A percentile compares a stretch with the other conserved stretches of the same genome.
Evolutionary conservation across 2,329 filamentous ascomycete species (phyloP).

Genomic region (Diplodia intermedia): DNA sequence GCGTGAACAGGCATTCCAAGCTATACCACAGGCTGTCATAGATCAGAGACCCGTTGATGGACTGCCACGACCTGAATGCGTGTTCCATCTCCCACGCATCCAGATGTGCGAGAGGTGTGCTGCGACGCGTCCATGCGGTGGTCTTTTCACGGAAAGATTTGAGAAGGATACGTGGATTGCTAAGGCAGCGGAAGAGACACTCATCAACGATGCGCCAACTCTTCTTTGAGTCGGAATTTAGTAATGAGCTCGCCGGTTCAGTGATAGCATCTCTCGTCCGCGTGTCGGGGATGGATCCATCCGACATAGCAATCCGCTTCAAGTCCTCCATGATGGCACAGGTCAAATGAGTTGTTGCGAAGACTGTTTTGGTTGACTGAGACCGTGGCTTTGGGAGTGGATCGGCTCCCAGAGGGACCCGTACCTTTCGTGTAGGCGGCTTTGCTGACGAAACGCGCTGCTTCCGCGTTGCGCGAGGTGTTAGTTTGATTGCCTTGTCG

Average conservation of each 20-base stretch:
- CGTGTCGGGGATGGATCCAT: conserved; percentile 23
- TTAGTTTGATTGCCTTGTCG: not conserved
- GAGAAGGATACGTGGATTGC: conserved; percentile 21
- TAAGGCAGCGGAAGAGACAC: conserved; percentile 22
- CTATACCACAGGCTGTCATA: conserved; percentile 48
- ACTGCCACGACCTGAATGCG: conserved; percentile 46
- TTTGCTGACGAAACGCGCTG: not conserved
- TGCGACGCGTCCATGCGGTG: conserved; percentile 8
- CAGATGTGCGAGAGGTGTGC: conserved; percentile 33
- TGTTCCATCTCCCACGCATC: conserved; percentile 42
- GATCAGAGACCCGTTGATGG: conserved; percentile 44
- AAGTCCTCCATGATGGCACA: conserved; percentile 43
- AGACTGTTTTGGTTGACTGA: conserved; percentile 1
- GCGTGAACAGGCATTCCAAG: conserved; percentile 44
- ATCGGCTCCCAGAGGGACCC: not conserved
- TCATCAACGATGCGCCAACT: conserved; percentile 27
- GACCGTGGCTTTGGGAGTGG: not conserved
- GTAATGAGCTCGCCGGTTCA: conserved; percentile 1
- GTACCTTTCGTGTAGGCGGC: not conserved
- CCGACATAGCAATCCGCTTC: conserved; percentile 37
- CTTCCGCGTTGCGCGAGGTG: not conserved
- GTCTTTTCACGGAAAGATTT: conserved; percentile 25
- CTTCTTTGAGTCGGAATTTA: not conserved
- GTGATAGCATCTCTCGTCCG: conserved; percentile 23
- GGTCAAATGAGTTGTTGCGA: conserved; percentile 38